Evolutionary conservation across 495 filamentous ascomycete genomes (phyloP).

Genomic region (Penicillium alfredii): DNA sequence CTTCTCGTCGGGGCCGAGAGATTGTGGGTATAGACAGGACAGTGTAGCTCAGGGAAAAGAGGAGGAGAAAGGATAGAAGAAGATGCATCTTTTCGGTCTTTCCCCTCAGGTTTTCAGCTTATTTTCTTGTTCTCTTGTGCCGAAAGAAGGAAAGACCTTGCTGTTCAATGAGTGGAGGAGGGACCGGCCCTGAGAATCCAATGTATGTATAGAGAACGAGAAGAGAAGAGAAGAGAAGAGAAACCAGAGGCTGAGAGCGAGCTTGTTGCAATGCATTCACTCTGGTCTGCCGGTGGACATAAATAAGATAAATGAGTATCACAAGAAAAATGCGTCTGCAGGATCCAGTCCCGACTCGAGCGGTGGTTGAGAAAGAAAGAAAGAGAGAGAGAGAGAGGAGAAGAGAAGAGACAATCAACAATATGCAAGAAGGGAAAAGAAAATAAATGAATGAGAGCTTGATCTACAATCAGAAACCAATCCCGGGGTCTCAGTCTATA

Average conservation of each 20-base stretch:
- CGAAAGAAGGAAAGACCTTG: constrained; percentile 5
- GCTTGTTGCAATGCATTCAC: constrained; percentile 1
- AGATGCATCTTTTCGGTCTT: constrained; percentile 28
- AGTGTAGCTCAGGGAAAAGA: constrained; percentile 34
- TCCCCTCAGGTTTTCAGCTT: constrained; percentile 3
- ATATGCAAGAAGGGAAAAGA: neutral
- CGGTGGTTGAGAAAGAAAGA: no score
- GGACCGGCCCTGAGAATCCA: no score
- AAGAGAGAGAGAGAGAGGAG: no score
- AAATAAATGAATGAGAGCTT: neutral
- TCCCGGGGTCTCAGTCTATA: neutral
- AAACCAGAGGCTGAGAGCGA: constrained; percentile 9
- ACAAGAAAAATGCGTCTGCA: constrained; percentile 3
- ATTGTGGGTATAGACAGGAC: constrained; percentile 30
- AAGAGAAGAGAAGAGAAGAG: constrained; percentile 9
- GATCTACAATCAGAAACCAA: neutral
- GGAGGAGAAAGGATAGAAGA: constrained; percentile 23
- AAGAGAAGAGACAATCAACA: no score
- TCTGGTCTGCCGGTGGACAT: no score
- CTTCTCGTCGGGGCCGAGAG: constrained; percentile 17
- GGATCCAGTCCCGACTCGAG: constrained; percentile 7
- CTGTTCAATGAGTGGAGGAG: constrained; percentile 14
- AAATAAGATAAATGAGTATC: no score
- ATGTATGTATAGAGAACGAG: no score
- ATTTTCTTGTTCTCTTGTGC: neutral